These are phyloP conservation scores for Grosmannia huntii DNA, from an alignment of 2,329 filamentous ascomycete species.

Conservation along the genomic window DNA sequence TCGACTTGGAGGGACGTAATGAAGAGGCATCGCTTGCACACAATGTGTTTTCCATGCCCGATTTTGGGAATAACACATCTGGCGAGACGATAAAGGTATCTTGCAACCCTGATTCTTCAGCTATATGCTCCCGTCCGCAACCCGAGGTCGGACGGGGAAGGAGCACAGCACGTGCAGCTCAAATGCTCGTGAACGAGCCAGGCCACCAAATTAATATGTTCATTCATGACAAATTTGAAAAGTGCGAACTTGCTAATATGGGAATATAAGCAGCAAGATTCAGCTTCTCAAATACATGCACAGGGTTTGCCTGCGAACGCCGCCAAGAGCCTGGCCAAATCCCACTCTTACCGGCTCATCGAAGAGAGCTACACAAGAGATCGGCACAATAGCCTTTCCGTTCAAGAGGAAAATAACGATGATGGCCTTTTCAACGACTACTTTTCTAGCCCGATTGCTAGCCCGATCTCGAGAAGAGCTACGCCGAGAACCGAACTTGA, in stretches of 20 bases:
- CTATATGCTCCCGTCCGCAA: no score
- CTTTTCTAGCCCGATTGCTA: background rate
- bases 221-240: no score
- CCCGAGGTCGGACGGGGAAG: no score
- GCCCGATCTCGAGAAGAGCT: background rate
- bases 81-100: no score
- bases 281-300: no score
- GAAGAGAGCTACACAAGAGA: background rate
- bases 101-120: background rate
- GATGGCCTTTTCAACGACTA: background rate
- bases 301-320: no score
- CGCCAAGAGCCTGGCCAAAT: no score
- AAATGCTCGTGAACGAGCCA: background rate
- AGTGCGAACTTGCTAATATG: no score
- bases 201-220: no score
- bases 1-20: background rate
- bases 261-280: no score
- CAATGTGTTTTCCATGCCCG: background rate
- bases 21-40: background rate
- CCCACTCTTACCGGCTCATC: no score
- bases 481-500: background rate
- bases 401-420: background rate
- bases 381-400: background rate
- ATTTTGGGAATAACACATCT: background rate
- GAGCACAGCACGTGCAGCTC: background rate